Evolutionary conservation across 1,284 basidiomycete species (phyloP).

Genomic region (Cutaneotrichosporon spelunceum): DNA sequence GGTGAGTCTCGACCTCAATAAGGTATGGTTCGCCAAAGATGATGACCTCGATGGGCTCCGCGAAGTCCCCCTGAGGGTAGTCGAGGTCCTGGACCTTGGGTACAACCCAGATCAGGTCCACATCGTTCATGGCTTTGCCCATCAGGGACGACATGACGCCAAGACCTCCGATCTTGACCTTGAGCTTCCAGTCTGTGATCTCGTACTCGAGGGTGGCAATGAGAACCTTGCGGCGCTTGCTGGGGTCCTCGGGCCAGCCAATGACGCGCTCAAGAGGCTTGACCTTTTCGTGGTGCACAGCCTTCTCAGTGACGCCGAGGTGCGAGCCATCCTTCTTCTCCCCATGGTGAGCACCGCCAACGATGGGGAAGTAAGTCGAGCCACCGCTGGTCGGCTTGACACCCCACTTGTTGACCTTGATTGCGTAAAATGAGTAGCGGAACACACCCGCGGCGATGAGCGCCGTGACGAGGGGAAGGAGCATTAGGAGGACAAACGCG

Average conservation of each 20-base stretch:
- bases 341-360: constrained; percentile 60
- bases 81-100: constrained; percentile 91
- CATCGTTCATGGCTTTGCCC: constrained; percentile 95
- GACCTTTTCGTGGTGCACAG: constrained; percentile 58
- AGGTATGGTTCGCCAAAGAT: constrained; percentile 92
- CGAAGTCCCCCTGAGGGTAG: constrained; percentile 82
- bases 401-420: constrained; percentile 88
- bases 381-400: constrained; percentile 59
- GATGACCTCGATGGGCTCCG: constrained; percentile 88
- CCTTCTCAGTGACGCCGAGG: constrained; percentile 43
- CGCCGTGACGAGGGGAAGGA: constrained; percentile 79
- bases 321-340: constrained; percentile 42
- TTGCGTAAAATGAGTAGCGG: constrained; percentile 93
- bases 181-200: constrained; percentile 91
- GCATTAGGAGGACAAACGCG: constrained; percentile 74
- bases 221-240: constrained; percentile 80
- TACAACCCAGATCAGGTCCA: constrained; percentile 85
- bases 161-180: constrained; percentile 93
- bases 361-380: constrained; percentile 54
- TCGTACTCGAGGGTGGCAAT: constrained; percentile 91
- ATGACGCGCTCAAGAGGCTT: constrained; percentile 62
- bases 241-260: constrained; percentile 87
- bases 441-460: constrained; percentile 76
- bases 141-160: constrained; percentile 95
- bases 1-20: constrained; percentile 88